Conservation (phyloP, 2,329 filamentous ascomycete genomes). For the Exophiala sideris region DNA sequence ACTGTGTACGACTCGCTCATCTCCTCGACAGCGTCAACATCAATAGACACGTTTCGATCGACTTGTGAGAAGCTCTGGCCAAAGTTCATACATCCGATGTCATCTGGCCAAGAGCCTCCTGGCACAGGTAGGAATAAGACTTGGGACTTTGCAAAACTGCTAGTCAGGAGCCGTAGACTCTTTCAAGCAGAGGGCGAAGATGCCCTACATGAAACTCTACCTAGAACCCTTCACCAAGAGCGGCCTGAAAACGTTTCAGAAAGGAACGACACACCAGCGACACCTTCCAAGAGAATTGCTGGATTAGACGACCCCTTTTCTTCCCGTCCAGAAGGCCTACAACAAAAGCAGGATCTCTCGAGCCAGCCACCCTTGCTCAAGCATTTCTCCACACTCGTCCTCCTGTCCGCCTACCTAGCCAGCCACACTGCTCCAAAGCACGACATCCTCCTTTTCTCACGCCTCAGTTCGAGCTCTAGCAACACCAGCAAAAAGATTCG, state of each 20-base stretch:
- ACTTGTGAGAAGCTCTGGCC: constrained; percentile 77
- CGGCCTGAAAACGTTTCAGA: background rate
- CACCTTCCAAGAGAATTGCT: background rate
- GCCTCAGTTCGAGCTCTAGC: constrained; percentile 43
- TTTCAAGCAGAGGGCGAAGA: constrained; percentile 47
- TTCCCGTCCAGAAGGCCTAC: background rate
- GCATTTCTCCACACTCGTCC: constrained; percentile 46
- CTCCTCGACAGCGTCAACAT: constrained; percentile 69
- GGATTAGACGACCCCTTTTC: background rate
- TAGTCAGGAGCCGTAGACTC: constrained; percentile 53
- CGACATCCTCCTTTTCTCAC: constrained; percentile 50
- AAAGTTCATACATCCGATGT: constrained; percentile 74
- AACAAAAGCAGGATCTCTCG: constrained; percentile 14
- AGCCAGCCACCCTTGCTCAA: constrained; percentile 35
- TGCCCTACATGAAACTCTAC: constrained; percentile 37
- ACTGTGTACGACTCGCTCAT: constrained; percentile 85
- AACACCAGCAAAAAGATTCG: constrained; percentile 43
- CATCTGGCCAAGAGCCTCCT: constrained; percentile 58
- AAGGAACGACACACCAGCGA: constrained; percentile 11
- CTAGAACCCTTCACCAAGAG: constrained; percentile 23
- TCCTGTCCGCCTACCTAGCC: constrained; percentile 47
- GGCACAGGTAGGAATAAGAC: constrained; percentile 52
- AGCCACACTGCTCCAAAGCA: constrained; percentile 46
- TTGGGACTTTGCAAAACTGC: constrained; percentile 78
- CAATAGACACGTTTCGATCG: constrained; percentile 68